Percentiles rank a stretch among this genome's conserved stretches.
Conservation (phyloP, 2,329 filamentous ascomycete genomes). For the Paecilomyces variotii region DNA sequence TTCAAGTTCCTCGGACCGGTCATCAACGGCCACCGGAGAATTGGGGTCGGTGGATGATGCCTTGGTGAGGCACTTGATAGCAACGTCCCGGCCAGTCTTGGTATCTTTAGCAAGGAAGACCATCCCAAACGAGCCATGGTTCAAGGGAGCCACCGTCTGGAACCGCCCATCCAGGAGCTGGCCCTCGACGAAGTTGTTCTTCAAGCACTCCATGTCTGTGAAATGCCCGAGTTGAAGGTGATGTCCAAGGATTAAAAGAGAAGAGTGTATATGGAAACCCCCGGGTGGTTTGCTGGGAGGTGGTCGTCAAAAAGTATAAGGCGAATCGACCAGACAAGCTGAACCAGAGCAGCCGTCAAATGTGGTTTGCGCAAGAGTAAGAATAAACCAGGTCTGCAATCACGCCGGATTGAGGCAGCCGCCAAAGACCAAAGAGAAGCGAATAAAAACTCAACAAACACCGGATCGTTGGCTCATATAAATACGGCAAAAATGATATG, state of each 20-base stretch:
- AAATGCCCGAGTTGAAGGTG: constrained; percentile 4
- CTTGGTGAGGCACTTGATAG: constrained; percentile 95
- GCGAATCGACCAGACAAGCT: constrained; percentile 17
- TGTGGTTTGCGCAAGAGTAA: neutral
- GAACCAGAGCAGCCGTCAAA: constrained; percentile 11
- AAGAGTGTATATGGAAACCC: neutral
- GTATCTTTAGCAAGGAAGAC: constrained; percentile 87
- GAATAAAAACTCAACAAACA: constrained; percentile 11
- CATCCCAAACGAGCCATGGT: constrained; percentile 98
- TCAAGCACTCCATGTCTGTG: constrained; percentile 26
- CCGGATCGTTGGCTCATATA: constrained; percentile 19
- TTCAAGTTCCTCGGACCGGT: constrained; percentile 53
- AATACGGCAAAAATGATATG: constrained; percentile 15
- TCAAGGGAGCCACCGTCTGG: constrained; percentile 84
- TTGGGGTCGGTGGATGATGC: constrained; percentile 54
- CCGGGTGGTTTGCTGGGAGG: neutral
- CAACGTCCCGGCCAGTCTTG: constrained; percentile 68
- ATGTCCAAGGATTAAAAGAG: no score
- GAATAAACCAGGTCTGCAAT: constrained; percentile 6
- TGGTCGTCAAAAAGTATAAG: neutral
- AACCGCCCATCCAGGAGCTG: constrained; percentile 60
- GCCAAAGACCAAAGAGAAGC: constrained; percentile 8
- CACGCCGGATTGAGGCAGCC: constrained; percentile 7
- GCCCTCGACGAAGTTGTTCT: constrained; percentile 27
- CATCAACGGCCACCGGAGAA: constrained; percentile 64